Evolutionary conservation across 495 filamentous ascomycete genomes (phyloP).

Genomic region (Penicillium chermesinum): DNA sequence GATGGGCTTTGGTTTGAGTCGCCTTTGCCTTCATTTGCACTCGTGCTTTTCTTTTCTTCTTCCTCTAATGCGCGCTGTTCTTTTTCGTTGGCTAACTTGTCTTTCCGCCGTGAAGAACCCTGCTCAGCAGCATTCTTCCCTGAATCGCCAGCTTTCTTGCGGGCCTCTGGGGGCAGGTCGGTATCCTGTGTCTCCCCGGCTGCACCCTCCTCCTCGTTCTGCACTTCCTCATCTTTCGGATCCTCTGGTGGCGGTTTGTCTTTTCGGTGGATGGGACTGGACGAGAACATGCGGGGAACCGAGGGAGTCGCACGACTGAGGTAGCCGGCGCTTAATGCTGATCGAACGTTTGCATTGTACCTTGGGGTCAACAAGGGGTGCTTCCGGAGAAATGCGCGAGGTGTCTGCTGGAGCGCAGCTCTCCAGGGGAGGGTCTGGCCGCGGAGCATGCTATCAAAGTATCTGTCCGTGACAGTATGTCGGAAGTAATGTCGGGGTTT

Average conservation of each 20-base stretch:
- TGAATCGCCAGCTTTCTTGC: slow-evolving; percentile 34
- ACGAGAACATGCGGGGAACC: slow-evolving; percentile 38
- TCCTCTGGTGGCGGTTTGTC: slow-evolving; percentile 41
- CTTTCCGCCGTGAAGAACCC: slow-evolving; percentile 32
- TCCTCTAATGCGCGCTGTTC: slow-evolving; percentile 38
- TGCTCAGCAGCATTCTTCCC: slow-evolving; percentile 29
- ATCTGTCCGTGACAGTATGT: slow-evolving; percentile 7
- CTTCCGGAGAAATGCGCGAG: slow-evolving; percentile 33
- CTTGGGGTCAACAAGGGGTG: slow-evolving; percentile 29
- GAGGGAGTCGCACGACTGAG: slow-evolving; percentile 27
- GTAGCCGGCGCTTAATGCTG: slow-evolving; percentile 25
- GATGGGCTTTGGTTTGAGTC: slow-evolving; percentile 43
- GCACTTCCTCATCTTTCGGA: slow-evolving; percentile 31
- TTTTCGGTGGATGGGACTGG: slow-evolving; percentile 36
- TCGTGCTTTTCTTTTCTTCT: slow-evolving; percentile 37
- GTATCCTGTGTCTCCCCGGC: slow-evolving; percentile 31
- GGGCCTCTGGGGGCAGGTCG: slow-evolving; percentile 25
- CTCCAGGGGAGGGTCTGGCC: slow-evolving; percentile 53
- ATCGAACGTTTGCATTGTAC: slow-evolving; percentile 37
- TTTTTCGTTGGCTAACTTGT: slow-evolving; percentile 33
- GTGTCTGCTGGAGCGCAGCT: slow-evolving; percentile 46
- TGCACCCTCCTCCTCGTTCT: slow-evolving; percentile 28
- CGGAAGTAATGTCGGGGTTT: neutral
- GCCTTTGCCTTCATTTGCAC: slow-evolving; percentile 32
- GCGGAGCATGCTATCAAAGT: slow-evolving; percentile 47